Conservation (phyloP, 2,329 filamentous ascomycete genomes). For the Clarireedia homoeocarpa region DNA sequence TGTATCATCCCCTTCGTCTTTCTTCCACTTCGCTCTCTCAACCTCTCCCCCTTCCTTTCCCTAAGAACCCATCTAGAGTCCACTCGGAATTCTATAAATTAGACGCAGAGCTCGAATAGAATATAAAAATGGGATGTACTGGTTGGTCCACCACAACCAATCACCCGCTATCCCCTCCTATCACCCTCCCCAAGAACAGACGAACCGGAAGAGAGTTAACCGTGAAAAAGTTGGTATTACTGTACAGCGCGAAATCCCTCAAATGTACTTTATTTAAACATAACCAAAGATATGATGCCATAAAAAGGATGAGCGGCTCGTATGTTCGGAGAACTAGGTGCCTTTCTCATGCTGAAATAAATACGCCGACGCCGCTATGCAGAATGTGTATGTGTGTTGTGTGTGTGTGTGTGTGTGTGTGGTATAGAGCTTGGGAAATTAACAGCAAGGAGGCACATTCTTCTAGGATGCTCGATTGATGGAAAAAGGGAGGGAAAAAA, state of each 20-base stretch:
- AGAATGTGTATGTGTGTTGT: conserved; percentile 5
- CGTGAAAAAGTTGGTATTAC: conserved; percentile 3
- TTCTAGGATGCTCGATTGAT: conserved; percentile 5
- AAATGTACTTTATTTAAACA: background rate
- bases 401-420: background rate
- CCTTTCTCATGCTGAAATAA: background rate
- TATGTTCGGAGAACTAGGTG: background rate
- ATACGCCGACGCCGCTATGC: conserved; percentile 12
- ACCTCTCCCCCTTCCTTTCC: background rate
- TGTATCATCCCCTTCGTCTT: background rate
- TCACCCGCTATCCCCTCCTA: background rate
- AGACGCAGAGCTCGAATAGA: background rate
- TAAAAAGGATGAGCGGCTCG: conserved; percentile 1
- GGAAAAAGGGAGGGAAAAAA: conserved; percentile 6
- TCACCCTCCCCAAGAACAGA: no score
- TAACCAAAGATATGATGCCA: background rate
- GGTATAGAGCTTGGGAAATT: background rate
- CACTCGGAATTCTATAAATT: background rate
- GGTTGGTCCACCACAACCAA: no score
- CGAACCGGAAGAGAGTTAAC: background rate
- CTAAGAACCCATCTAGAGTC: conserved; percentile 2
- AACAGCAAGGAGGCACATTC: conserved; percentile 2
- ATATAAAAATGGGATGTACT: background rate
- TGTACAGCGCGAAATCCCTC: conserved; percentile 5
- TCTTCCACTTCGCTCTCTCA: background rate